phyloP scores from a whole-genome alignment of 2,329 filamentous ascomycete species.

The Colletotrichum spinosum region DNA sequence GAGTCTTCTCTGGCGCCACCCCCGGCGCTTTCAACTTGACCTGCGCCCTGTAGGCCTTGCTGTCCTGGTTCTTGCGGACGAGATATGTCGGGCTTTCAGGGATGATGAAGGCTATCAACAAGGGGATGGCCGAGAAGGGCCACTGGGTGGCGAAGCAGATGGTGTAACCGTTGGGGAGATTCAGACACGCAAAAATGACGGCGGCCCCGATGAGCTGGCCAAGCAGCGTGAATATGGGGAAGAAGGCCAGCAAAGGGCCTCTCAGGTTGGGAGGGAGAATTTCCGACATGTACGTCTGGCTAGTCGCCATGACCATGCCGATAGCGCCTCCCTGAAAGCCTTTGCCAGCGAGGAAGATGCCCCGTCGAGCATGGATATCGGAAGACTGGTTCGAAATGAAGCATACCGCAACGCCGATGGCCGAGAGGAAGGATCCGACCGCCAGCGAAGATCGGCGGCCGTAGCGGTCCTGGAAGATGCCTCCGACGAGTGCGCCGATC shows the following conservation, averaged over 20 bases:
- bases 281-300: slow-evolving; percentile 63
- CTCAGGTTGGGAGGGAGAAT: slow-evolving; percentile 58
- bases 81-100: slow-evolving; percentile 64
- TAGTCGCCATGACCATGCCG: slow-evolving; percentile 56
- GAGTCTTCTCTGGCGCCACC: slow-evolving; percentile 52
- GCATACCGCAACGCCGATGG: slow-evolving; percentile 49
- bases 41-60: slow-evolving; percentile 58
- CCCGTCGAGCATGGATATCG: slow-evolving; percentile 44
- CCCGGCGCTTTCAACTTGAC: slow-evolving; percentile 58
- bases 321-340: slow-evolving; percentile 58
- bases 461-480: slow-evolving; percentile 52
- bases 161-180: slow-evolving; percentile 49
- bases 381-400: slow-evolving; percentile 40
- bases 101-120: slow-evolving; percentile 56
- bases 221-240: slow-evolving; percentile 60
- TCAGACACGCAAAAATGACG: slow-evolving; percentile 51
- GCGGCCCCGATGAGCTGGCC: slow-evolving; percentile 60
- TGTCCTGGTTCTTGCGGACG: slow-evolving; percentile 53
- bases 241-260: slow-evolving; percentile 59
- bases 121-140: slow-evolving; percentile 55
- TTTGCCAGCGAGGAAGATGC: slow-evolving; percentile 57
- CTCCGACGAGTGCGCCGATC: slow-evolving; percentile 51
- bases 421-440: slow-evolving; percentile 50
- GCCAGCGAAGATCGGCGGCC: slow-evolving; percentile 52
- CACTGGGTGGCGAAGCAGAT: slow-evolving; percentile 58